Evolutionary conservation across 2,329 filamentous ascomycete genomes (phyloP).

Genomic region (Periconia macrospinosa): DNA sequence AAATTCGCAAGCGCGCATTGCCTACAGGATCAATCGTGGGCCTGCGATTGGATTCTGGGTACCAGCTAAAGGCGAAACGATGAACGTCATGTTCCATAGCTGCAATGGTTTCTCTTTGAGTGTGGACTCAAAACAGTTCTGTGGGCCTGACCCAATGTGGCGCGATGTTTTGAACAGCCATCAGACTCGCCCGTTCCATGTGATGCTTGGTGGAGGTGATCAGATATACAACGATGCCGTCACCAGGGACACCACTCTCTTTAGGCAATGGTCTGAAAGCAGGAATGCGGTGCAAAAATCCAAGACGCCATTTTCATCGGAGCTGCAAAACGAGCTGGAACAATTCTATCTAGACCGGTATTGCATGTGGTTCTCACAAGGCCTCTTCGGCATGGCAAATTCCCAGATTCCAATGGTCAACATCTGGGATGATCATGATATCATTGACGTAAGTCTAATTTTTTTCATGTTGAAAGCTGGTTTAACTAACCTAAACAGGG

Average conservation of each 20-base stretch:
- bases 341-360: constrained; percentile 87
- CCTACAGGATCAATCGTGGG: constrained; percentile 92
- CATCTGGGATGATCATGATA: constrained; percentile 88
- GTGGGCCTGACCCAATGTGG: constrained; percentile 95
- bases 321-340: constrained; percentile 88
- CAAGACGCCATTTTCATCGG: constrained; percentile 72
- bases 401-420: constrained; percentile 98
- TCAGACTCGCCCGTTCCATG: constrained; percentile 89
- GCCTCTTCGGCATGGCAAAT: constrained; percentile 87
- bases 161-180: constrained; percentile 92
- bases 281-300: constrained; percentile 81
- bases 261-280: constrained; percentile 81
- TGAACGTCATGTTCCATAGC: constrained; percentile 99
- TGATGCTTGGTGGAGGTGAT: constrained; percentile 96
- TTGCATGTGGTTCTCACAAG: constrained; percentile 93
- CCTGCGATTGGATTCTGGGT: constrained; percentile 94
- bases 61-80: constrained; percentile 76
- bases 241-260: constrained; percentile 72
- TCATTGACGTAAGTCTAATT: constrained; percentile 49
- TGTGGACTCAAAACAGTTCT: constrained; percentile 77
- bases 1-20: constrained; percentile 78
- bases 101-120: constrained; percentile 92
- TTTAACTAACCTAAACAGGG: constrained; percentile 56
- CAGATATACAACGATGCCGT: constrained; percentile 95
- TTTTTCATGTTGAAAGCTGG: constrained; percentile 61